These are phyloP conservation scores for Aureobasidium sp. DNA, from an alignment of 2,329 filamentous ascomycete species.

Conservation along the genomic window DNA sequence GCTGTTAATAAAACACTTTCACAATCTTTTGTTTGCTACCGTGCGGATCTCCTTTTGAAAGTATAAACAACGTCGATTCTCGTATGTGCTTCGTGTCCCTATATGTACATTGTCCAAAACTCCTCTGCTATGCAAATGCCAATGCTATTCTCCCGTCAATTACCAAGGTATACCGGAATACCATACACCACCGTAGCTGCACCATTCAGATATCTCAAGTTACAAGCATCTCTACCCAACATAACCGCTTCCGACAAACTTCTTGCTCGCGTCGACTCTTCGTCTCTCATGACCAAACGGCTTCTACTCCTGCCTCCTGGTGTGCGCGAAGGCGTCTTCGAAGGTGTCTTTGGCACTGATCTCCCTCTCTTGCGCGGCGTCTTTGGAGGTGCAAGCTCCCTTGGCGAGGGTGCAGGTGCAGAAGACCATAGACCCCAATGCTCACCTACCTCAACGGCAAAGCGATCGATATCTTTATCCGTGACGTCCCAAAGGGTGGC, in stretches of 20 bases:
- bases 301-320: conserved; percentile 20
- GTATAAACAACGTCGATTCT: not conserved
- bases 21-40: no score
- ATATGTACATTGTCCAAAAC: not conserved
- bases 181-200: conserved; percentile 93
- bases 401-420: conserved; percentile 19
- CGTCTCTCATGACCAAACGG: conserved; percentile 21
- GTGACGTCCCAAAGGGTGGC: conserved; percentile 98
- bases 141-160: conserved; percentile 1
- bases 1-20: not conserved
- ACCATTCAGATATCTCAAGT: conserved; percentile 83
- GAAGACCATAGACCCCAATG: conserved; percentile 65
- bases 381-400: conserved; percentile 21
- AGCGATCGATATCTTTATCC: conserved; percentile 92
- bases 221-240: conserved; percentile 66
- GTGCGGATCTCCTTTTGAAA: not conserved
- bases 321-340: conserved; percentile 24
- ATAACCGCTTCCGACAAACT: conserved; percentile 70
- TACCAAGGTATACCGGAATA: conserved; percentile 72
- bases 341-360: conserved; percentile 22
- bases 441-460: conserved; percentile 69
- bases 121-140: not conserved
- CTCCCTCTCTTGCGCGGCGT: conserved; percentile 20
- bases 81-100: not conserved
- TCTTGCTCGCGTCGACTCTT: conserved; percentile 29